Evolutionary conservation across 345 rosid species (phyloP), one percentile per base, ranked within the genome.

Genomic region (Toxicodendron radicans): DNA sequence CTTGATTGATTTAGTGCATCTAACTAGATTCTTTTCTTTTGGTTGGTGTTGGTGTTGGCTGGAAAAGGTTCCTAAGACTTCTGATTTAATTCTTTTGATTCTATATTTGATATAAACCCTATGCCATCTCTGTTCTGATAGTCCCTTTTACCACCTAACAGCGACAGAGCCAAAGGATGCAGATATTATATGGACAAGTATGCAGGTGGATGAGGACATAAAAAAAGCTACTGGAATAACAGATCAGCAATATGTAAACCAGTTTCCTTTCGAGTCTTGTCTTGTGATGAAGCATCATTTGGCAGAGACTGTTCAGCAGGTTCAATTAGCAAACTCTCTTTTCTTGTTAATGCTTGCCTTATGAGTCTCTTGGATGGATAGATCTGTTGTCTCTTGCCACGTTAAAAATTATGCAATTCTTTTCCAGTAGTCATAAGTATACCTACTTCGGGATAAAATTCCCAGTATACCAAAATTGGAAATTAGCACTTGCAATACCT

Each of bases 201-300:
- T 84, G 81, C 99, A 95, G 83, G 91, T 95, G 18, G 97, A 95
- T 80, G 92, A 91, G 59, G 95, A 92, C 70, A 75, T 78, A 74
- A 95, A 84, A 82, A 95, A 85, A 57, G 89, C 75, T 57, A 84
- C 85, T 63, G 99, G 97, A 66, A 76, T 95, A 74, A 88, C 95
- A 46, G 92, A 89, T 79, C 81, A 79, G 76, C 97, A 92, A 71
- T 88, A 84, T 70, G 54, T 90, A 41, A 95, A 91, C 70, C 99
- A 95, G 76, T 95, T 92, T 83, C 97, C 99, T 57, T 95, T 87
- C 75, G 99, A 95, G 85, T 94, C 97, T 49, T 95, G 95, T 79
- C 79, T 95, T 75, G 99, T 92, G 76, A 95, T 95, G 99, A 95
- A 95, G 83, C 99, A 95, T 85, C 97, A 92, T 92, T 87, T 95